A percentile compares a stretch with the other conserved stretches of the same genome.
phyloP scores from a whole-genome alignment of 2,329 filamentous ascomycete genomes.

The Metarhizium sp. region DNA sequence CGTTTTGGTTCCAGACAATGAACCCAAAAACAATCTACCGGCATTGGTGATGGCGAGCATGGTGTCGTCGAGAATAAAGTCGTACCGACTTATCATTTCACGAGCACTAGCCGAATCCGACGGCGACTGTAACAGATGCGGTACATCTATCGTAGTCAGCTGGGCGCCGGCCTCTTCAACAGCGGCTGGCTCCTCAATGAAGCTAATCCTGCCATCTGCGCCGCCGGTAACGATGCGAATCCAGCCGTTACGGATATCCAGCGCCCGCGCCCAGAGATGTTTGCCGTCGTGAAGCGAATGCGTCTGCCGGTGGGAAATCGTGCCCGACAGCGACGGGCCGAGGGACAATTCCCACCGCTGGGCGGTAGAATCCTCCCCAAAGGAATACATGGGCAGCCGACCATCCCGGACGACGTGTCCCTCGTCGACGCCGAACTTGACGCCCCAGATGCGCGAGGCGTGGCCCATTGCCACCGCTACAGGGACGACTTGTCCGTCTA shows the following conservation, averaged over 20 bases:
- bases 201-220: conserved; percentile 63
- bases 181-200: conserved; percentile 24
- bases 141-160: conserved; percentile 19
- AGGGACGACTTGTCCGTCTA: conserved; percentile 24
- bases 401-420: conserved; percentile 6
- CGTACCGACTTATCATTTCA: conserved; percentile 50
- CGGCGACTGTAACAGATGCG: conserved; percentile 19
- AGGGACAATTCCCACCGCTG: conserved; percentile 54
- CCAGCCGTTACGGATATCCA: conserved; percentile 20
- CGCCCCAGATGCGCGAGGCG: conserved; percentile 79
- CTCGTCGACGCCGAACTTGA: conserved; percentile 48
- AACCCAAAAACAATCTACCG: conserved; percentile 46
- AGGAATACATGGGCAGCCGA: conserved; percentile 50
- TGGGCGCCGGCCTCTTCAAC: conserved; percentile 2
- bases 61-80: conserved; percentile 44
- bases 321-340: conserved; percentile 9
- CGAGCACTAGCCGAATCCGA: conserved; percentile 11
- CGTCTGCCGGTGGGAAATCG: conserved; percentile 43
- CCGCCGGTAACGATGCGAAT: conserved; percentile 62
- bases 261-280: conserved; percentile 73
- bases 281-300: conserved; percentile 70
- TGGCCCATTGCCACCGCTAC: conserved; percentile 78
- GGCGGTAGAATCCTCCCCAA: conserved; percentile 75
- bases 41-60: conserved; percentile 51
- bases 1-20: conserved; percentile 17